phyloP scores from a whole-genome alignment of 371 early-diverging fungal species.

The Thermomucor indicae-seudaticae region DNA sequence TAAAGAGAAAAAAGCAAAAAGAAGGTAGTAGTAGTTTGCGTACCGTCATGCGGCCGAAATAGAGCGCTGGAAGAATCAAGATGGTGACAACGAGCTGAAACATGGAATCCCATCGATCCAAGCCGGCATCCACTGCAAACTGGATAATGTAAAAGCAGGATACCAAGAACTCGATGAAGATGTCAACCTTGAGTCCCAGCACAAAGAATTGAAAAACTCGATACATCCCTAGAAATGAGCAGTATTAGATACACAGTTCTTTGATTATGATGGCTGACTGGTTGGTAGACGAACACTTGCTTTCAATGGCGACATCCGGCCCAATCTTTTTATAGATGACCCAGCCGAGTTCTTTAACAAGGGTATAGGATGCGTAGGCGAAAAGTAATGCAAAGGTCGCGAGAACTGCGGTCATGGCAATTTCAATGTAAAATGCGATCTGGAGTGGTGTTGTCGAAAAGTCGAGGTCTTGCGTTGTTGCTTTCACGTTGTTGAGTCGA shows the following conservation, averaged over 20 bases:
- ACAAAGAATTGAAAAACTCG: slow-evolving; percentile 36
- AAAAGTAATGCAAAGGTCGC: slow-evolving; percentile 26
- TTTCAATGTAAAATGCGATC: slow-evolving; percentile 34
- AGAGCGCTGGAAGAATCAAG: slow-evolving; percentile 35
- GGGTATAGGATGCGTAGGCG: slow-evolving; percentile 31
- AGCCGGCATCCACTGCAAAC: slow-evolving; percentile 13
- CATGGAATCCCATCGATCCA: slow-evolving; percentile 21
- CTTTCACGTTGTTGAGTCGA: slow-evolving; percentile 3
- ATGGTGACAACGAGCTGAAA: slow-evolving; percentile 30
- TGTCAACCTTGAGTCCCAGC: slow-evolving; percentile 28
- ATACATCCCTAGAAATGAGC: slow-evolving; percentile 37
- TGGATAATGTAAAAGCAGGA: slow-evolving; percentile 25
- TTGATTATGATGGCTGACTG: no score
- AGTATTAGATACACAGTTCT: not conserved
- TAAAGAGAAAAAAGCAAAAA: slow-evolving; percentile 23
- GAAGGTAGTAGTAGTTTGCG: not conserved
- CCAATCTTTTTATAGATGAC: slow-evolving; percentile 49
- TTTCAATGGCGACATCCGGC: slow-evolving; percentile 38
- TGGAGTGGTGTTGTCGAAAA: slow-evolving; percentile 17
- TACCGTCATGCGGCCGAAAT: slow-evolving; percentile 38
- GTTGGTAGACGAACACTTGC: slow-evolving; percentile 13
- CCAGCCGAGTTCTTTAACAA: slow-evolving; percentile 44
- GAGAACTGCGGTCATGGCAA: slow-evolving; percentile 27
- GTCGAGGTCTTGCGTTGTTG: not conserved
- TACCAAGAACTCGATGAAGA: slow-evolving; percentile 31